Base-by-base conservation (phyloP, 1,139 yeast species). In the Citeromyces hawaiiensis region DNA sequence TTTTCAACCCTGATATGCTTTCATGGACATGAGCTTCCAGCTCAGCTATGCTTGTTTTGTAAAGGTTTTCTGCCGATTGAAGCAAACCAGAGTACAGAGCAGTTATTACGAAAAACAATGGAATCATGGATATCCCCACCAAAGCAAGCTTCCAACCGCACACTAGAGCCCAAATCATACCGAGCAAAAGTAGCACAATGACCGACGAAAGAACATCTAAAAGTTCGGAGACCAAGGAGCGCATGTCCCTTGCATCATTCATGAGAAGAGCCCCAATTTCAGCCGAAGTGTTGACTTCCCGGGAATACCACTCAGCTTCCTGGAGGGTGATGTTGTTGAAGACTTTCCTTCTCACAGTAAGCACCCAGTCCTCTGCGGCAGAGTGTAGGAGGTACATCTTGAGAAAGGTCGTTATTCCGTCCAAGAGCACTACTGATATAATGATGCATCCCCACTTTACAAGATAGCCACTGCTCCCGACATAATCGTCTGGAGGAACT, bases 131-230 rank as follows among this genome's bases (percentile, higher is more conserved):
- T 8, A 87, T 50, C 2, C 94, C 93, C 1, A 85, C 91, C 13
- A 88, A 59, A 1, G 96, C 73, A 38, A 91, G 61, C 49, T 79
- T 82, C 97, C 97, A 91, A 0, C 96, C 95, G n/a, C 69, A 54
- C 0, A 67, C 66, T 4, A 86, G 48, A 0, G 96, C 77, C 96
- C 97, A 88, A 4, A 73, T 60, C 4, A 77, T 48, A 2, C 96
- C 94, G 17, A 76, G 58, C 0, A 64, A 35, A 0, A 80, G 62
- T 42, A 87, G 66, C 0, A 75, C 60, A 1, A 70, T 40, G 38
- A 83, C 65, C 4, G 78, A 71, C 1, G 74, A 50, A 0, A 70
- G 40, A 0, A 81, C 68, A 10, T 77, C 64, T 30, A 85, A 52
- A 46, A 80, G 78, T 35, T 73, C 73, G 1, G 86, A 67, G 2